Evolutionary conservation across 2,329 filamentous ascomycete genomes (phyloP), one percentile per base, ranked within the genome.

Genomic region (Fusarium euwallaceae): DNA sequence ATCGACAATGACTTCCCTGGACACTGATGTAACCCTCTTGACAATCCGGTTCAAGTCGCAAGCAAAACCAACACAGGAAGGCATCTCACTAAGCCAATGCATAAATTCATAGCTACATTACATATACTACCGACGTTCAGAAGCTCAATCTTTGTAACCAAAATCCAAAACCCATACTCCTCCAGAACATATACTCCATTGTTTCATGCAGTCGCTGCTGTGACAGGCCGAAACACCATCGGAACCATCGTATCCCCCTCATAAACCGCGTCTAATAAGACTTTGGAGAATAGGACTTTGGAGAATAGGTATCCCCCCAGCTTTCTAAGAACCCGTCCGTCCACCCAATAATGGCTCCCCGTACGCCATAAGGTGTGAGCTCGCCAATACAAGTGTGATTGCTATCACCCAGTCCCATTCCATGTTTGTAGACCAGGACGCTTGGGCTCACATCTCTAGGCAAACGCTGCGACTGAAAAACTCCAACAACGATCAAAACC

Each of bases 281-380:
- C 59, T 61, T 61, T 22, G 59, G 59, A 61, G 59, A 61, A 34
- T 63, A 63, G 29, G 29, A 61, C 59, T 61, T 61, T 22, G 59
- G 59, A 61, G 59, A 61, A 36, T 64, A 64, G 17, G 61, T 55
- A 10, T 39, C 45, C 4, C 45, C 61, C 61, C 61, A 64, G 45
- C 61, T 64, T 22, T 64, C 43, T 16, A 64, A 32, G 6, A 64
- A 64, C 8, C 61, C 61, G 32, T 64, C 61, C 17, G 61, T 64
- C 61, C 61, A 64, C 6, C 61, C 61, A 20, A 64, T 64, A 14
- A 64, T 64, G 3, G 43, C 43, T 16, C 61, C 61, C 17, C 61
- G 32, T 34, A 64, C 61, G 4, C 61, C 61, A 17, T 64, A 64
- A 8, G 61, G 61, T 14, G 61, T 64, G 3, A 64, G 22, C 14